phyloP scores from a whole-genome alignment of 805 yeast species.

The Torulaspora gathmanii region DNA sequence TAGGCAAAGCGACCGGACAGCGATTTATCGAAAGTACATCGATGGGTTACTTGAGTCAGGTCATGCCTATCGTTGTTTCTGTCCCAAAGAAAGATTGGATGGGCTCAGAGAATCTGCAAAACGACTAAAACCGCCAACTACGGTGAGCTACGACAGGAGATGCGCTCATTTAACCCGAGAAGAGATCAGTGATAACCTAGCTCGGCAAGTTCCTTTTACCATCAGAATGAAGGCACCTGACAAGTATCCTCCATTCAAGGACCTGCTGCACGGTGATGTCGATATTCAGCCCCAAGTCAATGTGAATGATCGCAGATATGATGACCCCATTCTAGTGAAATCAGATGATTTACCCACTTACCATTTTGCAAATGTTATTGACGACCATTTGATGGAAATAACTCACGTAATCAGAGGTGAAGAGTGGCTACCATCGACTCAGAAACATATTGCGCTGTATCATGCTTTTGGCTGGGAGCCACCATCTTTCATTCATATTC shows the following conservation, averaged over 20 bases:
- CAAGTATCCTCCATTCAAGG: slow-evolving; percentile 59
- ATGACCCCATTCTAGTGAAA: slow-evolving; percentile 83
- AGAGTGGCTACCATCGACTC: slow-evolving; percentile 96
- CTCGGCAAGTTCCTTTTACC: slow-evolving; percentile 42
- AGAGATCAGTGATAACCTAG: slow-evolving; percentile 39
- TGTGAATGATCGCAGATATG: slow-evolving; percentile 64
- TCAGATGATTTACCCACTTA: slow-evolving; percentile 96
- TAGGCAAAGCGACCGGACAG: slow-evolving; percentile 74
- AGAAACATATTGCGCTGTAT: slow-evolving; percentile 86
- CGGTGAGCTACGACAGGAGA: slow-evolving; percentile 84
- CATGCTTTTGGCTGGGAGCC: slow-evolving; percentile 79
- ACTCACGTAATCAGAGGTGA: slow-evolving; percentile 96
- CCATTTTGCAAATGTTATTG: slow-evolving; percentile 93
- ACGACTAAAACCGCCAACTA: slow-evolving; percentile 76
- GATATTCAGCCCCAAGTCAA: slow-evolving; percentile 79
- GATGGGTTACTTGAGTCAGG: slow-evolving; percentile 56
- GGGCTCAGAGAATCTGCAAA: slow-evolving; percentile 67
- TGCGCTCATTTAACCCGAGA: slow-evolving; percentile 49
- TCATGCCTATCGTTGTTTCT: slow-evolving; percentile 80
- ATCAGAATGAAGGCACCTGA: slow-evolving; percentile 77
- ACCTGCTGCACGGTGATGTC: slow-evolving; percentile 71
- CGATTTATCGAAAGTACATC: slow-evolving; percentile 60
- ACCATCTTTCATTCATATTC: slow-evolving; percentile 85
- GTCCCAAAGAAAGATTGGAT: slow-evolving; percentile 73
- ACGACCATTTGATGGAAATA: slow-evolving; percentile 87